These are phyloP conservation scores for Solanum appendiculatum DNA, from an alignment of 257 asterid species.

Conservation along the genomic window DNA sequence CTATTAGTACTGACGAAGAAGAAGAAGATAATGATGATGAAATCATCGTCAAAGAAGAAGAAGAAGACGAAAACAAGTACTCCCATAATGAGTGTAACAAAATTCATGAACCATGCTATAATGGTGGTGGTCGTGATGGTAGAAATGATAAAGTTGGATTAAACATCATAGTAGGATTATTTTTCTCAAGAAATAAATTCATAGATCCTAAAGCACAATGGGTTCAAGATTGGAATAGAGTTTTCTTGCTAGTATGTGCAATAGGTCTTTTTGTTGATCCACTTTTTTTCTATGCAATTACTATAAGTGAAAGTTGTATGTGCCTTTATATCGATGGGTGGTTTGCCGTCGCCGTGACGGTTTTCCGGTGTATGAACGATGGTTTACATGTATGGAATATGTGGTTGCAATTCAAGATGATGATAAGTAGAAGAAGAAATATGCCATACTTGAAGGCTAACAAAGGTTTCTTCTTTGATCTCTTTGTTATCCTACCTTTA, in stretches of 20 bases:
- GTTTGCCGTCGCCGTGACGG: constrained; percentile 1
- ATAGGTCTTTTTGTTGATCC: constrained; percentile 6
- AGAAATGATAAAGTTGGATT: not conserved
- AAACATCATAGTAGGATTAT: not conserved
- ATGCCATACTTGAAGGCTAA: not conserved
- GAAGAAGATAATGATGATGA: not conserved
- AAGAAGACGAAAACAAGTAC: not conserved
- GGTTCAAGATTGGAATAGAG: constrained; percentile 3
- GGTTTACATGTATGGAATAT: constrained; percentile 2
- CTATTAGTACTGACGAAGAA: not conserved
- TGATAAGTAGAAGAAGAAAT: not conserved
- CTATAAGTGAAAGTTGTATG: not conserved
- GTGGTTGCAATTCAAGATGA: not conserved
- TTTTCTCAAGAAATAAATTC: not conserved
- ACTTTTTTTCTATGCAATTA: constrained; percentile 4
- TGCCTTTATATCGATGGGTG: constrained; percentile 10
- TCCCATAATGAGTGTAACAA: not conserved
- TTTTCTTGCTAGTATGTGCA: not conserved
- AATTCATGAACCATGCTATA: not conserved
- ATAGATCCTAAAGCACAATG: not conserved
- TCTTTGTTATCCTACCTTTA: constrained; percentile 7
- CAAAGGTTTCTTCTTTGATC: not conserved
- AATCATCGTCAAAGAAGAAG: not conserved
- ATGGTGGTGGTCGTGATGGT: not conserved
- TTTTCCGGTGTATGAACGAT: not conserved